These are phyloP conservation scores for Boletus rubropictus DNA, from an alignment of 768 basidiomycete genomes.

Conservation along the genomic window DNA sequence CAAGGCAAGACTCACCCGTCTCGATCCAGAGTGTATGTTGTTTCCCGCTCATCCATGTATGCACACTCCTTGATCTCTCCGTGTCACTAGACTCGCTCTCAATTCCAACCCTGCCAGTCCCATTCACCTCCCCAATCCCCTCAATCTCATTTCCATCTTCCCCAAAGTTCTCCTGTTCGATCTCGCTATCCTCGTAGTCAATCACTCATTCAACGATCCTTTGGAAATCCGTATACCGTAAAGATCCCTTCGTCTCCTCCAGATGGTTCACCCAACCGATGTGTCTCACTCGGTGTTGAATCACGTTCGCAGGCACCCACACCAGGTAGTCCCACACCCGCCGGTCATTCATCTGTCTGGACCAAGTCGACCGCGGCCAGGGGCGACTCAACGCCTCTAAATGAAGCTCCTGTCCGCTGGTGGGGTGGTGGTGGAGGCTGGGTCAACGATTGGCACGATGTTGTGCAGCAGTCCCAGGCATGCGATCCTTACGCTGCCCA, in stretches of 20 bases:
- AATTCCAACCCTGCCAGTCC: background rate
- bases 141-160: slow-evolving; percentile 4
- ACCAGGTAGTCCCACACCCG: background rate
- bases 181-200: slow-evolving; percentile 11
- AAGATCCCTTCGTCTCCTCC: background rate
- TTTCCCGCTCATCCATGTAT: background rate
- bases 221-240: background rate
- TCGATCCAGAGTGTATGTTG: slow-evolving; percentile 12
- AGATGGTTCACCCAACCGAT: background rate
- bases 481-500: no score
- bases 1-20: slow-evolving; percentile 8
- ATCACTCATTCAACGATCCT: slow-evolving; percentile 16
- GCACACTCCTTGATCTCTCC: background rate
- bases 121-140: slow-evolving; percentile 5
- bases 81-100: background rate
- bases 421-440: slow-evolving; percentile 17
- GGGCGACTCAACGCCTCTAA: slow-evolving; percentile 11
- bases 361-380: background rate
- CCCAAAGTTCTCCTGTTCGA: slow-evolving; percentile 5
- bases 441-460: slow-evolving; percentile 17
- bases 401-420: slow-evolving; percentile 18
- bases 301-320: background rate
- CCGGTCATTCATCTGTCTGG: background rate
- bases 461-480: background rate
- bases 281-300: slow-evolving; percentile 10